Conservation (phyloP, 2,329 filamentous ascomycete genomes). For the Colletotrichum filicis region DNA sequence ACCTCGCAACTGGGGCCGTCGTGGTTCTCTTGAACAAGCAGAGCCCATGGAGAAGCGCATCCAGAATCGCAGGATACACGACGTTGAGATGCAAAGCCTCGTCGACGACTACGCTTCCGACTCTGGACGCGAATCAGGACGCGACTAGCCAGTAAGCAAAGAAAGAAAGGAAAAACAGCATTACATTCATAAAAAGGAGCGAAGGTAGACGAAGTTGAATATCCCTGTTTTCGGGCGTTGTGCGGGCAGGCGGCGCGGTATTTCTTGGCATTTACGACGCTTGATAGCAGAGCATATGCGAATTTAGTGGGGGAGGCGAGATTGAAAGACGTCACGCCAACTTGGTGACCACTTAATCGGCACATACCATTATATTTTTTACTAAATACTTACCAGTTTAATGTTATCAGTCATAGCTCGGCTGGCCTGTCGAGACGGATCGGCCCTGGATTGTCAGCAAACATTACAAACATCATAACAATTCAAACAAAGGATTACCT, state of each 20-base stretch:
- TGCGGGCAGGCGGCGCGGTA: constrained; percentile 4
- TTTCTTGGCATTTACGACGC: constrained; percentile 17
- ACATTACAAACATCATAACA: not conserved
- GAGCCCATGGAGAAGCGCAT: constrained; percentile 23
- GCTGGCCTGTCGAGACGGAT: not conserved
- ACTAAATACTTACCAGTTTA: constrained; percentile 25
- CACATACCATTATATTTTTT: not conserved
- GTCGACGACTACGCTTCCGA: constrained; percentile 36
- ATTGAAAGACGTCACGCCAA: not conserved
- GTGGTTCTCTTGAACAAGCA: constrained; percentile 76
- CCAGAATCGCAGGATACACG: constrained; percentile 13
- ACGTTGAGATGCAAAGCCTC: constrained; percentile 35
- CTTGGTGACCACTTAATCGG: not conserved
- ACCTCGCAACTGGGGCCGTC: constrained; percentile 89
- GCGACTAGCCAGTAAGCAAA: not conserved
- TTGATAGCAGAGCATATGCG: constrained; percentile 16
- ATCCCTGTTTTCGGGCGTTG: constrained; percentile 20
- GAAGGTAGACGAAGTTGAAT: not conserved
- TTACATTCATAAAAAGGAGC: not conserved
- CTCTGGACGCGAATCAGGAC: constrained; percentile 21
- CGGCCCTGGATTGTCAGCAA: not conserved
- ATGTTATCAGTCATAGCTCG: constrained; percentile 14
- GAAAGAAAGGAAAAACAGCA: not conserved
- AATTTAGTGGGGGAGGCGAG: not conserved
- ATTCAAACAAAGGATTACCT: not conserved